Evolutionary conservation across 768 basidiomycete species (phyloP).

Genomic region (Candolleomyces eurysporus): DNA sequence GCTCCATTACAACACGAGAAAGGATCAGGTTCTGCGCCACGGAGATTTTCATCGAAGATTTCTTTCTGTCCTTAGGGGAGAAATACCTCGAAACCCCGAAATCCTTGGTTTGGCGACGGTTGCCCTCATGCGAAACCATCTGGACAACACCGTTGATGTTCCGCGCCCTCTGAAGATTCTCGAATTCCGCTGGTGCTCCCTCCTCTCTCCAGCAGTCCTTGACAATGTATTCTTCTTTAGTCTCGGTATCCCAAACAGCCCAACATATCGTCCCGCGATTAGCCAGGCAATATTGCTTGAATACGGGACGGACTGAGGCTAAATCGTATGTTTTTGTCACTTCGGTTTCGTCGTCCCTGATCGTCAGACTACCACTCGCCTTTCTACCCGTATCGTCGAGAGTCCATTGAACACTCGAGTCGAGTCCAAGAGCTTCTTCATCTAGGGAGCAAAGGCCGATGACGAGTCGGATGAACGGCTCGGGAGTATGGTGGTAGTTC

Average conservation of each 20-base stretch:
- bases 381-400: background rate
- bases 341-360: background rate
- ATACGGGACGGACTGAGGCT: background rate
- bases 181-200: background rate
- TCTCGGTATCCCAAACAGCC: background rate
- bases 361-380: background rate
- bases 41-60: too few species aligned
- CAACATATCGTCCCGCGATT: background rate
- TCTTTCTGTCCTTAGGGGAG: background rate
- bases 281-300: background rate
- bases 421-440: background rate
- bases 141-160: background rate
- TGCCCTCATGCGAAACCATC: background rate
- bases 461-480: background rate
- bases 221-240: background rate
- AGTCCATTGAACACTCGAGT: background rate
- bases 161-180: background rate
- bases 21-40: background rate
- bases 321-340: background rate
- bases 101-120: background rate
- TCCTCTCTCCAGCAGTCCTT: background rate
- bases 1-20: background rate
- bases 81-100: background rate
- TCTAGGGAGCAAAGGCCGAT: background rate
- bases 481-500: background rate